These are phyloP conservation scores for Wickerhamomyces rabaulensis DNA, from an alignment of 805 yeast species.

Conservation along the genomic window DNA sequence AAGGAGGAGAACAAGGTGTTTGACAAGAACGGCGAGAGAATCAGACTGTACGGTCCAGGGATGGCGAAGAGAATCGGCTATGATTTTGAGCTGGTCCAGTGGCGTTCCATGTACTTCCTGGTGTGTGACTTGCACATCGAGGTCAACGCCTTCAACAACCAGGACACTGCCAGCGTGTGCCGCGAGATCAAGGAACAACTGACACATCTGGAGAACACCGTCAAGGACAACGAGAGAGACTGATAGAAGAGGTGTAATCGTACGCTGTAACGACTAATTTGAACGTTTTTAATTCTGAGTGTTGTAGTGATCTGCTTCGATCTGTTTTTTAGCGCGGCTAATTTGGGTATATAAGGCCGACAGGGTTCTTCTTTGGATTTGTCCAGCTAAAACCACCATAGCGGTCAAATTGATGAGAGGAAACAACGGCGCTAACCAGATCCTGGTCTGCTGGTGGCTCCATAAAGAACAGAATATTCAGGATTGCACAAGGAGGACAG, in stretches of 20 bases:
- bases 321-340: background rate
- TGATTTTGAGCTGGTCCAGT: constrained; percentile 55
- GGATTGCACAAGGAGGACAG: too few relatives aligned
- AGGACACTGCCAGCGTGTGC: constrained; percentile 40
- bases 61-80: constrained; percentile 46
- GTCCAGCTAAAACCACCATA: too few relatives aligned
- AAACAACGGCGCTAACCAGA: too few relatives aligned
- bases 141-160: constrained; percentile 38
- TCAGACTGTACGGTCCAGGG: constrained; percentile 56
- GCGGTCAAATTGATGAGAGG: too few relatives aligned
- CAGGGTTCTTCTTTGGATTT: too few relatives aligned
- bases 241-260: too few relatives aligned
- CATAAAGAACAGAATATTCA: too few relatives aligned
- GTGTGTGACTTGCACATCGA: constrained; percentile 46
- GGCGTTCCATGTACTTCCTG: constrained; percentile 51
- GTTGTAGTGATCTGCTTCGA: too few relatives aligned
- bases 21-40: constrained; percentile 39
- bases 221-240: constrained; percentile 31
- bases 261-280: too few relatives aligned
- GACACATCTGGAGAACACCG: constrained; percentile 34
- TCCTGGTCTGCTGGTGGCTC: too few relatives aligned
- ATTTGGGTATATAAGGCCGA: background rate
- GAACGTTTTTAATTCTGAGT: too few relatives aligned
- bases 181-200: constrained; percentile 44
- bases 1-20: constrained; percentile 36